A percentile compares a stretch with the other conserved stretches of the same genome.
phyloP scores from a whole-genome alignment of 2,329 filamentous ascomycete species.

The Thelonectria discophora region DNA sequence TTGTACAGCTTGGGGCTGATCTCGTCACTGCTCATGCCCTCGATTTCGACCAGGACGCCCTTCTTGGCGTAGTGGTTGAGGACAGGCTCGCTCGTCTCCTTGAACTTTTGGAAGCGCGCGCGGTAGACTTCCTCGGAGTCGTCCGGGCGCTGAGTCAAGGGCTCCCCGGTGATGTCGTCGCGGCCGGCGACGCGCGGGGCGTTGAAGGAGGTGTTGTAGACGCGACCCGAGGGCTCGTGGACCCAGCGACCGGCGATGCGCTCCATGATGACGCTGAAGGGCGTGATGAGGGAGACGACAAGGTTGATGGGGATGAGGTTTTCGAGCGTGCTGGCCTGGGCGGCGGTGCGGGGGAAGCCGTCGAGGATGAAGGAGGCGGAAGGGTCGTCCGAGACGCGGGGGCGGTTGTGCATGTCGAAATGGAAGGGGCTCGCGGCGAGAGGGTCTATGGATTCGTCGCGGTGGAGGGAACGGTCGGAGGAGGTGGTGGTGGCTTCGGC shows the following conservation, averaged over 20 bases:
- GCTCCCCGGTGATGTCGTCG: conserved; percentile 92
- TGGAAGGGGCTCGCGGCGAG: conserved; percentile 53
- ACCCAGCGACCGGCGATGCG: conserved; percentile 94
- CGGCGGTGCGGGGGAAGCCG: conserved; percentile 89
- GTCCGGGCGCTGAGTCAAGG: conserved; percentile 81
- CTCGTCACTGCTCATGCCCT: conserved; percentile 91
- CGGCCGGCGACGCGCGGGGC: conserved; percentile 79
- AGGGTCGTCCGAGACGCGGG: conserved; percentile 71
- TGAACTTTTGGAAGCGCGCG: conserved; percentile 81
- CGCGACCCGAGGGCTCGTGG: conserved; percentile 87
- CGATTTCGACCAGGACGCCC: conserved; percentile 85
- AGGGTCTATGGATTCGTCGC: conserved; percentile 48
- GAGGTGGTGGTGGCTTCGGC: conserved; percentile 53
- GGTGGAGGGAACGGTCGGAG: conserved; percentile 48
- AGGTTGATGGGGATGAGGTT: conserved; percentile 91
- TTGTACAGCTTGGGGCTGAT: conserved; percentile 88
- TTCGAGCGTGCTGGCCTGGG: conserved; percentile 82
- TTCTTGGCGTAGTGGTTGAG: conserved; percentile 88
- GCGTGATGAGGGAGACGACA: conserved; percentile 86
- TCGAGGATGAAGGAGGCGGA: conserved; percentile 93
- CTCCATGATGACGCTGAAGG: conserved; percentile 84
- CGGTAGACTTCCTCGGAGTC: conserved; percentile 90
- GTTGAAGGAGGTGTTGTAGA: conserved; percentile 96
- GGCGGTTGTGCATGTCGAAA: conserved; percentile 49
- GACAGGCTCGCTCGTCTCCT: conserved; percentile 84